phyloP scores from a whole-genome alignment of 768 basidiomycete genomes.

The Leucocoprinus leucothites region DNA sequence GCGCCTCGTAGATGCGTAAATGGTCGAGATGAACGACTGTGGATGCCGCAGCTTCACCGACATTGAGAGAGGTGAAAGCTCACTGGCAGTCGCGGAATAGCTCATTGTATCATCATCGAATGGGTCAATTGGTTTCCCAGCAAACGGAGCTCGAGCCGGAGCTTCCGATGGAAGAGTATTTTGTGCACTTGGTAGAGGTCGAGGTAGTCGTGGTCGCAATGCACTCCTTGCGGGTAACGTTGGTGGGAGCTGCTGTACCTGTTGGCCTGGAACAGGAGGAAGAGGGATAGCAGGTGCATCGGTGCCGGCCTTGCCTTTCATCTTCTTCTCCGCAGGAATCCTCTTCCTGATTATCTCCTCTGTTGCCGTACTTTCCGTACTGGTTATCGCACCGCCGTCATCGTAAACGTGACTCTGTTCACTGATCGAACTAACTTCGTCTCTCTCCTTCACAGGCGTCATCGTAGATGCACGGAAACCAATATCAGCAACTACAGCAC shows the following conservation, averaged over 20 bases:
- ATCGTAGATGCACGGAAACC: conserved; percentile 2
- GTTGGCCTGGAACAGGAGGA: neutral
- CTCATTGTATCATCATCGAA: conserved; percentile 7
- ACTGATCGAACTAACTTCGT: neutral
- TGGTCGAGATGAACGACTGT: conserved; percentile 5
- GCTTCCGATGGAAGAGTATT: too few species aligned
- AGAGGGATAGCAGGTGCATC: neutral
- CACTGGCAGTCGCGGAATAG: neutral
- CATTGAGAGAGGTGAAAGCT: conserved; percentile 8
- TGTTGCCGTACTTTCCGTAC: conserved; percentile 17
- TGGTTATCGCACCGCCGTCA: conserved; percentile 14
- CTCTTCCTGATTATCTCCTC: conserved; percentile 17
- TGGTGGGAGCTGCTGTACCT: neutral
- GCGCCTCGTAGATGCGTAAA: neutral
- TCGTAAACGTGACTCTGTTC: neutral
- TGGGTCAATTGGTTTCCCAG: neutral
- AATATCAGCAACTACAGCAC: conserved; percentile 7
- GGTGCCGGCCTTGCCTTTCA: conserved; percentile 2
- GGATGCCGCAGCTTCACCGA: conserved; percentile 10
- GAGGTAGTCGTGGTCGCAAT: neutral
- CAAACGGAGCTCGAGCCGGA: neutral
- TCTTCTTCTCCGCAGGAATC: conserved; percentile 12
- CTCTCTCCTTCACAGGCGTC: neutral
- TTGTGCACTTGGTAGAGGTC: neutral
- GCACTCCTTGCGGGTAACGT: neutral